Evolutionary conservation across 1,139 yeast species (phyloP).

Genomic region (Wickerhamiella infanticola): DNA sequence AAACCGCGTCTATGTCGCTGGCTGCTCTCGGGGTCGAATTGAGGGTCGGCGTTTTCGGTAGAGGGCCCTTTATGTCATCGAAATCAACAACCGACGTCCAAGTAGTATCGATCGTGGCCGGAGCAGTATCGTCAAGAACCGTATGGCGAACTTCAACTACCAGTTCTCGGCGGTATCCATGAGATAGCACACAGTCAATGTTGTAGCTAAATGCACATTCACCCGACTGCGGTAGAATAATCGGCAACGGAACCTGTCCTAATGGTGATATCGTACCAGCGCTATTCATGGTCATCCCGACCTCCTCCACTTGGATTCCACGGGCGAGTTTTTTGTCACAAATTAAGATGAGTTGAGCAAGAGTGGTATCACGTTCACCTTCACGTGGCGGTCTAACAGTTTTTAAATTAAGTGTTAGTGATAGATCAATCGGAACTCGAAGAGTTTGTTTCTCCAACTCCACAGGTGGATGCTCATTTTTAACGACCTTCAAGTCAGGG

Average conservation of each 20-base stretch:
- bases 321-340: conserved; percentile 6
- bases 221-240: conserved; percentile 7
- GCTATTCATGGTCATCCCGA: conserved; percentile 12
- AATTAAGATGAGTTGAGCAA: conserved; percentile 14
- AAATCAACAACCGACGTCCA: conserved; percentile 15
- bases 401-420: conserved; percentile 7
- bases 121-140: neutral
- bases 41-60: conserved; percentile 16
- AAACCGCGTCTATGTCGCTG: conserved; percentile 1
- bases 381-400: conserved; percentile 4
- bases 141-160: conserved; percentile 9
- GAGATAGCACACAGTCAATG: conserved; percentile 10
- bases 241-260: conserved; percentile 8
- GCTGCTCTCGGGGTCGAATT: neutral
- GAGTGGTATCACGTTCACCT: conserved; percentile 13
- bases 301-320: conserved; percentile 3
- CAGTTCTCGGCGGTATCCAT: conserved; percentile 3
- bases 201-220: conserved; percentile 11
- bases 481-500: neutral
- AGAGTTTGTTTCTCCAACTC: neutral
- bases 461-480: neutral
- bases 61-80: conserved; percentile 15
- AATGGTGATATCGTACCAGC: conserved; percentile 10
- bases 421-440: neutral
- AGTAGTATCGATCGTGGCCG: conserved; percentile 8